phyloP scores from a whole-genome alignment of 441 rosid species.

The Geranium incanum region DNA sequence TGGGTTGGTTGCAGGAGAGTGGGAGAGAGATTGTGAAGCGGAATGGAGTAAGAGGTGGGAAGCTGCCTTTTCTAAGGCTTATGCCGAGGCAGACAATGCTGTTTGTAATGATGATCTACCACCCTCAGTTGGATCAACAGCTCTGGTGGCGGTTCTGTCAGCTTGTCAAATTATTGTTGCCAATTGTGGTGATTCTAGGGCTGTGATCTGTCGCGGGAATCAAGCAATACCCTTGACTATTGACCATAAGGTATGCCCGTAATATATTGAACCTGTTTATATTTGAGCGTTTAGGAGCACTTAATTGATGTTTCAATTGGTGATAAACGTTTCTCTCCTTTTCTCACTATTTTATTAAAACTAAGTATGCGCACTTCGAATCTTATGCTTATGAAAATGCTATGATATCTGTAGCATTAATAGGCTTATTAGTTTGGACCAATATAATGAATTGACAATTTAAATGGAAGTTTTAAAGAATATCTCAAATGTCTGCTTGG shows the following conservation, averaged over 20 bases:
- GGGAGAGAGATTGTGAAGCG: constrained; percentile 4
- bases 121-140: constrained; percentile 24
- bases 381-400: neutral
- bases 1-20: constrained; percentile 8
- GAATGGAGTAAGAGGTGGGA: constrained; percentile 9
- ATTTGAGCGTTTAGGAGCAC: neutral
- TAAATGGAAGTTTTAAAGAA: neutral
- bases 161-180: constrained; percentile 24
- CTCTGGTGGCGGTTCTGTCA: constrained; percentile 23
- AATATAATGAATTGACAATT: neutral
- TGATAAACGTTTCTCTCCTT: neutral
- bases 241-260: constrained; percentile 23
- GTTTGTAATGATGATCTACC: constrained; percentile 6
- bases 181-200: constrained; percentile 27
- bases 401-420: neutral
- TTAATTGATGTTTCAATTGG: neutral
- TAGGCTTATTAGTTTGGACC: neutral
- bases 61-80: constrained; percentile 7
- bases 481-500: neutral
- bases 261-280: neutral
- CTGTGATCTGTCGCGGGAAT: constrained; percentile 24
- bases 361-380: neutral
- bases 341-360: neutral
- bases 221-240: constrained; percentile 23
- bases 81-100: neutral